Evolutionary conservation across 257 asterid species (phyloP).

Genomic region (Linderniella brevidens): DNA sequence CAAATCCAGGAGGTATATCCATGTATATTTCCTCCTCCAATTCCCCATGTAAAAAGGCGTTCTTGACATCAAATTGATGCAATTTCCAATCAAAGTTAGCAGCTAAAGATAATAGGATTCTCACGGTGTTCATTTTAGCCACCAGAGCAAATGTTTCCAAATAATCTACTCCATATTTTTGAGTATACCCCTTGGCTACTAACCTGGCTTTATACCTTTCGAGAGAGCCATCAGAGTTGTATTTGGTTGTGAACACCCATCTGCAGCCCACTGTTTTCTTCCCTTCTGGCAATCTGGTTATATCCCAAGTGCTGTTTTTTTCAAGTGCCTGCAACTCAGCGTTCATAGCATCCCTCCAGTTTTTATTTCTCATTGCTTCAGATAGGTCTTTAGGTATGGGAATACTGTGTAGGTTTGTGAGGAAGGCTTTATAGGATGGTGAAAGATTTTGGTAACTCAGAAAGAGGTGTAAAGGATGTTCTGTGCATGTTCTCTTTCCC

Average conservation of each 20-base stretch:
- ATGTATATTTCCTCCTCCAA: not conserved
- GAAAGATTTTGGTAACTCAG: too few species aligned
- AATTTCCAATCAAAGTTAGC: not conserved
- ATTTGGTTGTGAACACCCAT: not conserved
- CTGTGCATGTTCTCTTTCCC: too few species aligned
- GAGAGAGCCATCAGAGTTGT: not conserved
- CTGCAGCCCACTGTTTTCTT: not conserved
- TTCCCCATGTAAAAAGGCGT: not conserved
- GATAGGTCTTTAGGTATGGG: not conserved
- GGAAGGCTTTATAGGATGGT: too few species aligned
- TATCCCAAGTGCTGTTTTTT: not conserved
- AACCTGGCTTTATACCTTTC: constrained; percentile 1
- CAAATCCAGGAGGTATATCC: not conserved
- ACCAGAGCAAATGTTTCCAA: not conserved
- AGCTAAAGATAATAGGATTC: not conserved
- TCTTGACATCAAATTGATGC: constrained; percentile 1
- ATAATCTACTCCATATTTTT: not conserved
- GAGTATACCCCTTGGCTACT: not conserved
- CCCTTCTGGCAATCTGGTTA: not conserved
- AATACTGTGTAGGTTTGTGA: not conserved
- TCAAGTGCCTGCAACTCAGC: not conserved
- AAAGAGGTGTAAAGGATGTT: too few species aligned
- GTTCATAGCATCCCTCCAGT: not conserved
- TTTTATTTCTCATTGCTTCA: not conserved
- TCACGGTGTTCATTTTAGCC: not conserved